Evolutionary conservation across 2,329 filamentous ascomycete genomes (phyloP), one percentile per base, ranked within the genome.

Genomic region (Diaporthe aspalathi): DNA sequence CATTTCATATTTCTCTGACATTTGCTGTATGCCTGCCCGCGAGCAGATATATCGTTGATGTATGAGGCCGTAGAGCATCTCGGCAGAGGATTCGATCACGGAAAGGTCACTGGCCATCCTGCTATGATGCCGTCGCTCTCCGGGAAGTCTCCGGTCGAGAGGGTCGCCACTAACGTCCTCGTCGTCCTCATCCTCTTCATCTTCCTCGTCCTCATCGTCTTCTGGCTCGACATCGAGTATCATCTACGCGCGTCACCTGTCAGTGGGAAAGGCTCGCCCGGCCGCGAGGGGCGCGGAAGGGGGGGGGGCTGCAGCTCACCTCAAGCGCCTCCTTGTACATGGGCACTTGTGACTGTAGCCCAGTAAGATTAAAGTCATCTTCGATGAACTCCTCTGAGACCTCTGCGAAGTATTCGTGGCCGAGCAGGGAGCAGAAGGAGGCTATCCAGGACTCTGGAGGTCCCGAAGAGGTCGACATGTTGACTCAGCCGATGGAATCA

Each of bases 281-380:
- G 67, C 68, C 35, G 40, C 56, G 43, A 65, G 50, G 29, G n/a
- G 45, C 8, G 9, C 17, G 27, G 20, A 53, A 11, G 54, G 54
- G 40, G 54, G 54, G 40, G 24, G 27, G 49, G 49, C 27, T 45
- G 7, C 22, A 45, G 24, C 74, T 22, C 83, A 91, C 90, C 86
- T 99, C 96, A 74, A 99, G 85, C 16, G 96, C 96, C 84, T 99
- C 96, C 83, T 98, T 99, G 83, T 99, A 99, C 93, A 98, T 97
- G 74, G 94, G 92, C 67, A 99, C 96, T 84, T 98, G 95, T 72
- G 92, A 93, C 83, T 97, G 94, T 78, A 99, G 87, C 63, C 96
- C 96, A 0, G 96, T 99, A 75, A 99, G 87, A 83, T 99, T 99
- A 87, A 99, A 99, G 83, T 99, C 96, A 90, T 99, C 96, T 82